Percentiles rank a stretch among this genome's conserved stretches.
phyloP scores from a whole-genome alignment of 495 filamentous ascomycete genomes.

The Articulospora tetracladia region DNA sequence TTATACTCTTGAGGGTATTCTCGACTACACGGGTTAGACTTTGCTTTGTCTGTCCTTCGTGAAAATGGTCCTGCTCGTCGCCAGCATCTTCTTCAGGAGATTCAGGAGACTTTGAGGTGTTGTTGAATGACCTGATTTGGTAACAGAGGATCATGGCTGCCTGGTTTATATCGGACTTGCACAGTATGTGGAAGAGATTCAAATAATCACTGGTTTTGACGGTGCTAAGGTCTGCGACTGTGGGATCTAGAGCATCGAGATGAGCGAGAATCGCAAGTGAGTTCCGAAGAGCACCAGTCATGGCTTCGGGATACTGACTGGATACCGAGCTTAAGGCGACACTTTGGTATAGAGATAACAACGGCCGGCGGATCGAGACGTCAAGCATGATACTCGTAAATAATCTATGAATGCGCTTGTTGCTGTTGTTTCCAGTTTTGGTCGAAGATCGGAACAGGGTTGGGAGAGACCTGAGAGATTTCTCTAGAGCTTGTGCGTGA shows the following conservation, averaged over 20 bases:
- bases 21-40: constrained; percentile 21
- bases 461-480: constrained; percentile 4
- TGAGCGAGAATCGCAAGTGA: constrained; percentile 15
- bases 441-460: neutral
- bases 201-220: constrained; percentile 16
- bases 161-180: constrained; percentile 18
- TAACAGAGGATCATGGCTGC: constrained; percentile 19
- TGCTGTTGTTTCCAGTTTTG: neutral
- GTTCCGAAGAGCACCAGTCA: constrained; percentile 10
- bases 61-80: neutral
- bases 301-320: constrained; percentile 8
- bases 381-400: constrained; percentile 19
- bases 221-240: constrained; percentile 12
- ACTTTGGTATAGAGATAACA: constrained; percentile 9
- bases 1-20: constrained; percentile 17
- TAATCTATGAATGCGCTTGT: constrained; percentile 4
- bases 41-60: constrained; percentile 10
- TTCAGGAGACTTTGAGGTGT: neutral
- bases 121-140: constrained; percentile 18
- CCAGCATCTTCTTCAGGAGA: neutral
- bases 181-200: constrained; percentile 22
- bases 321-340: neutral
- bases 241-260: constrained; percentile 21
- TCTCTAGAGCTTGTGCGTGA: constrained; percentile 14
- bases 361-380: constrained; percentile 12